Evolutionary conservation across 2,329 filamentous ascomycete genomes (phyloP), one percentile per base, ranked within the genome.

Genomic region (Gnomoniopsis sp.): DNA sequence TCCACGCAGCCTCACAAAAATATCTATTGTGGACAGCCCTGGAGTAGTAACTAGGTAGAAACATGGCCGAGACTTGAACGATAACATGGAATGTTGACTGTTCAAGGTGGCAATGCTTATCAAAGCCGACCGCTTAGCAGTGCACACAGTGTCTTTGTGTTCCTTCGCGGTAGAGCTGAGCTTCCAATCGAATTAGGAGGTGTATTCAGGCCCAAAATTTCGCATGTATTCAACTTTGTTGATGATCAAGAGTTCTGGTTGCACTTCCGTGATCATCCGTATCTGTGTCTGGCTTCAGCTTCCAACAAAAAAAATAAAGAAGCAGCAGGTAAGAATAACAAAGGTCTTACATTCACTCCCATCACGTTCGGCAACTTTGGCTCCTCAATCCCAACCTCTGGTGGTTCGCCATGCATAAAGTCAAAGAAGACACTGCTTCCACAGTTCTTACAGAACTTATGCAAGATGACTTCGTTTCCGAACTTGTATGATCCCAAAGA

Each of bases 351-450:
- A 19, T 44, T 44, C 6, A 44, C 41, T 44, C 41, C 41, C 6
- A 44, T 21, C 8, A 44, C 41, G 11, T 44, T 11, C 19, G 41
- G 41, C n/a, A 44, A 4, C 19, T 44, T 44, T 3, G 41, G 41
- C 19, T 19, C 6, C 8, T 44, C 41, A 15, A 19, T 11, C 14
- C 36, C 36, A 11, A 17, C 36, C 4, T 38, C 17, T 14, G 36
- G 36, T 38, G 36, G 36, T 38, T 15, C 17, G n/a, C 17, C 41
- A 19, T 19, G 8, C 6, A 17, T 19, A 44, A 44, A 44, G 26
- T 56, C 52, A 4, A 59, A 56, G 30, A 59, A 56, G 21, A 56
- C 38, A 22, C 57, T 51, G 53, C 57, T 59, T 3, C 57, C 57
- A 34, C 57, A 59, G 26, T 19, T 14, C 22, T 50, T 51, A 48